These are phyloP conservation scores for Yarrowia osloensis DNA, from an alignment of 805 yeast genomes.

Conservation along the genomic window DNA sequence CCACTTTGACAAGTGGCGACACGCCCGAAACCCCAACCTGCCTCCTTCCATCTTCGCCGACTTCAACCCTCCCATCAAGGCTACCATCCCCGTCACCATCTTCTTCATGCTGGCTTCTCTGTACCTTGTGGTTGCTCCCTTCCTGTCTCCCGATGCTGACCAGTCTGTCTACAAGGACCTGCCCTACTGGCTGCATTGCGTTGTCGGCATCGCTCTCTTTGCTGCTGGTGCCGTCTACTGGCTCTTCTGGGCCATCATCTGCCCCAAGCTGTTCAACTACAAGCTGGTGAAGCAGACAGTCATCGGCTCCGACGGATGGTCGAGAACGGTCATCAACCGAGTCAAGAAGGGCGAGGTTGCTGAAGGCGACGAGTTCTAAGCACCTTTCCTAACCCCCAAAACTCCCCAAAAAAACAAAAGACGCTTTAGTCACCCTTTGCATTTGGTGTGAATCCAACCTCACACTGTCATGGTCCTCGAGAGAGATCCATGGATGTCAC, in stretches of 20 bases:
- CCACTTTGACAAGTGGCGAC: conserved; percentile 51
- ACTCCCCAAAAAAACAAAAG: background rate
- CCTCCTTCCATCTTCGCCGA: conserved; percentile 38
- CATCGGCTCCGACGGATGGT: conserved; percentile 32
- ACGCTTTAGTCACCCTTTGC: background rate
- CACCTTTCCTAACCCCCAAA: background rate
- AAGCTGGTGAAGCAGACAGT: conserved; percentile 8
- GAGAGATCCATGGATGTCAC: background rate
- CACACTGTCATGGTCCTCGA: background rate
- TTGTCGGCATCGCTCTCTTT: conserved; percentile 75
- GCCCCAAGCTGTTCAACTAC: conserved; percentile 49
- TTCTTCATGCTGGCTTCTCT: conserved; percentile 68
- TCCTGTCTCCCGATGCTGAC: conserved; percentile 68
- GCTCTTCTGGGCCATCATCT: conserved; percentile 59
- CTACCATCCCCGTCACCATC: conserved; percentile 60
- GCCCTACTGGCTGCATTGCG: conserved; percentile 80
- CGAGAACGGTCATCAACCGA: conserved; percentile 17
- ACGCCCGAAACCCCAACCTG: conserved; percentile 19
- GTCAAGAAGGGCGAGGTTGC: conserved; percentile 14
- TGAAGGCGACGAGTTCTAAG: conserved; percentile 7
- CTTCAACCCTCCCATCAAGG: conserved; percentile 75
- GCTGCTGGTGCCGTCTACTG: conserved; percentile 63
- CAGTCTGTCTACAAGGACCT: conserved; percentile 67
- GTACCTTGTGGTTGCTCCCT: conserved; percentile 74
- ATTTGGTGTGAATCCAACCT: conserved; percentile 30